Conservation (phyloP, 2,329 filamentous ascomycete genomes). For the Fusarium buharicum region DNA sequence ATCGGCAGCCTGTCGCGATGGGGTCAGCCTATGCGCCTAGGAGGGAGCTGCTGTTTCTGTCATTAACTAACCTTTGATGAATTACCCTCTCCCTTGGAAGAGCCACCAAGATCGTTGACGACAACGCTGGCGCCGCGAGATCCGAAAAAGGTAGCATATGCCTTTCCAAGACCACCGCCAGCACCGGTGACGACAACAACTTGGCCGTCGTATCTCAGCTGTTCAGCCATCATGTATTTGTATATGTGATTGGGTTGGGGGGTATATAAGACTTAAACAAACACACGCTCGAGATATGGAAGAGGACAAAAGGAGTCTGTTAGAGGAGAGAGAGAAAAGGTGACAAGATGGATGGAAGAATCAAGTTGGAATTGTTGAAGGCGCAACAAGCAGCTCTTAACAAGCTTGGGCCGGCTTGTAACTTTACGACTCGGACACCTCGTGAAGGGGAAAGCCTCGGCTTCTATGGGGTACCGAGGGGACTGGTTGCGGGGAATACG, state of each 20-base stretch:
- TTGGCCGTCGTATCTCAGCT: conserved; percentile 85
- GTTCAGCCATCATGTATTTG: conserved; percentile 64
- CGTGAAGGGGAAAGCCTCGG: conserved; percentile 47
- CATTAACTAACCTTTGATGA: conserved; percentile 76
- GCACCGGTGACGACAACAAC: conserved; percentile 86
- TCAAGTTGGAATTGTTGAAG: conserved; percentile 9
- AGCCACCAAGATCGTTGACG: conserved; percentile 94
- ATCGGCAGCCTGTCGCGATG: conserved; percentile 74
- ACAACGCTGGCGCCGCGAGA: conserved; percentile 93
- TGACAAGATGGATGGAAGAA: conserved; percentile 5
- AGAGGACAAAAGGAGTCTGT: conserved; percentile 12
- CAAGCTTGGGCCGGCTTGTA: conserved; percentile 41
- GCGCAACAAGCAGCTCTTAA: conserved; percentile 43
- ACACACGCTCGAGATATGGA: conserved; percentile 31
- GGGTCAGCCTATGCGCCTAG: conserved; percentile 38
- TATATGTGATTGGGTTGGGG: conserved; percentile 28
- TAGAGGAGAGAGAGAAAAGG: not conserved
- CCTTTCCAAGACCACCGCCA: conserved; percentile 81
- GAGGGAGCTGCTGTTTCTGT: not conserved
- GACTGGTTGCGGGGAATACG: conserved; percentile 39
- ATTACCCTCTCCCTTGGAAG: conserved; percentile 91
- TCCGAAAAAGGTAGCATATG: conserved; percentile 90
- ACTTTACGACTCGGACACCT: conserved; percentile 28
- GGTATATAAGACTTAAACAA: not conserved
- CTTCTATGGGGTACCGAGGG: conserved; percentile 48